phyloP scores from a whole-genome alignment of 2,329 filamentous ascomycete species.

The Aspergillus chevalieri region DNA sequence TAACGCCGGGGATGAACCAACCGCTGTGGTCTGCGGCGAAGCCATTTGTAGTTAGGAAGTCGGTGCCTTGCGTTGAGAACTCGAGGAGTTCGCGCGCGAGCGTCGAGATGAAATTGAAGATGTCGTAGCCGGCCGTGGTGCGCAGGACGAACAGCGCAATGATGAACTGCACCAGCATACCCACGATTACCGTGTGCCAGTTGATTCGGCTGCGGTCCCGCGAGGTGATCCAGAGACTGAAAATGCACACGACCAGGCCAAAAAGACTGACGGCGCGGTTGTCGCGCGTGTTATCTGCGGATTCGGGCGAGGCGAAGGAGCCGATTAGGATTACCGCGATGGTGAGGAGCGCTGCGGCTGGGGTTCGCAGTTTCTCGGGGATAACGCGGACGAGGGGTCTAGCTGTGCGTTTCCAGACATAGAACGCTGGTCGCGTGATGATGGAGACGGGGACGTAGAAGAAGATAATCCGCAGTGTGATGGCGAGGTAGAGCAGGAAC shows the following conservation, averaged over 20 bases:
- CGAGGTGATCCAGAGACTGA: slow-evolving; percentile 63
- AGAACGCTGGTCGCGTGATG: slow-evolving; percentile 60
- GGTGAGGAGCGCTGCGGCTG: slow-evolving; percentile 58
- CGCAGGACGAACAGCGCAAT: slow-evolving; percentile 83
- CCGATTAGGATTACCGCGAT: slow-evolving; percentile 70
- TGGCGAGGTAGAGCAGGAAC: slow-evolving; percentile 71
- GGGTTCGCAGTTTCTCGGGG: slow-evolving; percentile 60
- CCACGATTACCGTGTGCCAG: slow-evolving; percentile 79
- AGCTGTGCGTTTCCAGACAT: slow-evolving; percentile 61
- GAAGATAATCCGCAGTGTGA: slow-evolving; percentile 67
- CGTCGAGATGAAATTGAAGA: slow-evolving; percentile 80
- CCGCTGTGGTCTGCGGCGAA: slow-evolving; percentile 35
- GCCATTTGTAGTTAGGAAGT: slow-evolving; percentile 58
- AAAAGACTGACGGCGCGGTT: slow-evolving; percentile 78
- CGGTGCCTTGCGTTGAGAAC: slow-evolving; percentile 66
- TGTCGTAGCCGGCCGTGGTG: slow-evolving; percentile 74
- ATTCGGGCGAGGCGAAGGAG: slow-evolving; percentile 66
- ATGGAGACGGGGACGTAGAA: slow-evolving; percentile 65
- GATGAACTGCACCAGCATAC: slow-evolving; percentile 83
- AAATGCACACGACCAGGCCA: slow-evolving; percentile 67
- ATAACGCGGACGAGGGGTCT: slow-evolving; percentile 55
- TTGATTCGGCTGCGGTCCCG: slow-evolving; percentile 54
- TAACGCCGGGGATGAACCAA: slow-evolving; percentile 71
- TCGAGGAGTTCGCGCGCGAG: slow-evolving; percentile 68
- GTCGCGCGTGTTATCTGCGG: slow-evolving; percentile 66